A percentile compares a stretch with the other conserved stretches of the same genome.
Conservation (phyloP, 2,329 filamentous ascomycete genomes). For the Penicillium brevicompactum region DNA sequence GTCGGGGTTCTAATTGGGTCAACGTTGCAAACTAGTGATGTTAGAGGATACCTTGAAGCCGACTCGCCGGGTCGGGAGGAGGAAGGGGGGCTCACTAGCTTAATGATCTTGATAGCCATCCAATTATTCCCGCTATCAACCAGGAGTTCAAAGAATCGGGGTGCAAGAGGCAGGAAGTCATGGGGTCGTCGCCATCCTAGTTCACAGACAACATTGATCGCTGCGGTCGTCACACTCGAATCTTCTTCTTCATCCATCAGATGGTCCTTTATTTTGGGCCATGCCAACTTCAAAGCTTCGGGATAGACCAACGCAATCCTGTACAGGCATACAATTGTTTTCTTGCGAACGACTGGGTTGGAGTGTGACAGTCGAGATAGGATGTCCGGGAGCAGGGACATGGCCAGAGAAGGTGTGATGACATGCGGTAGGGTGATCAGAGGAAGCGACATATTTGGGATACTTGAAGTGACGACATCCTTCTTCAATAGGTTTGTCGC, state of each 20-base stretch:
- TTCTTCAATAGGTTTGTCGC: slow-evolving; percentile 97
- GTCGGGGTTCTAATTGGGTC: slow-evolving; percentile 85
- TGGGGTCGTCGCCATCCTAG: slow-evolving; percentile 90
- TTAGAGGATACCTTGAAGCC: slow-evolving; percentile 20
- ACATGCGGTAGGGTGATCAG: slow-evolving; percentile 91
- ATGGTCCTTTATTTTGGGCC: slow-evolving; percentile 96
- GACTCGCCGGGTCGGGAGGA: background rate
- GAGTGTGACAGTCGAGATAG: slow-evolving; percentile 85
- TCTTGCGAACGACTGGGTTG: slow-evolving; percentile 84
- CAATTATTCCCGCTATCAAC: slow-evolving; percentile 95
- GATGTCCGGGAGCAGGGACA: slow-evolving; percentile 84
- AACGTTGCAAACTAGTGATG: slow-evolving; percentile 79
- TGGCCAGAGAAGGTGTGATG: slow-evolving; percentile 86
- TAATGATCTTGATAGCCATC: slow-evolving; percentile 99
- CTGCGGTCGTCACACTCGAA: slow-evolving; percentile 88
- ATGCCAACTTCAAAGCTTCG: slow-evolving; percentile 85
- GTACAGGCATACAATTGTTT: slow-evolving; percentile 93
- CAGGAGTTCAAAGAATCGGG: slow-evolving; percentile 85
- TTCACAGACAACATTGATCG: slow-evolving; percentile 96
- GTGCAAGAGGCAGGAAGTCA: slow-evolving; percentile 90
- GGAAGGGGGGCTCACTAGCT: slow-evolving; percentile 64
- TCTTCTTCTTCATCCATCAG: slow-evolving; percentile 89
- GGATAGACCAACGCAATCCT: slow-evolving; percentile 94
- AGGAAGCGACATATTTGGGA: slow-evolving; percentile 78
- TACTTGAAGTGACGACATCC: slow-evolving; percentile 67